Evolutionary conservation across 768 basidiomycete species (phyloP), one percentile per base, ranked within the genome.

Genomic region (Phaffia tasmanica): DNA sequence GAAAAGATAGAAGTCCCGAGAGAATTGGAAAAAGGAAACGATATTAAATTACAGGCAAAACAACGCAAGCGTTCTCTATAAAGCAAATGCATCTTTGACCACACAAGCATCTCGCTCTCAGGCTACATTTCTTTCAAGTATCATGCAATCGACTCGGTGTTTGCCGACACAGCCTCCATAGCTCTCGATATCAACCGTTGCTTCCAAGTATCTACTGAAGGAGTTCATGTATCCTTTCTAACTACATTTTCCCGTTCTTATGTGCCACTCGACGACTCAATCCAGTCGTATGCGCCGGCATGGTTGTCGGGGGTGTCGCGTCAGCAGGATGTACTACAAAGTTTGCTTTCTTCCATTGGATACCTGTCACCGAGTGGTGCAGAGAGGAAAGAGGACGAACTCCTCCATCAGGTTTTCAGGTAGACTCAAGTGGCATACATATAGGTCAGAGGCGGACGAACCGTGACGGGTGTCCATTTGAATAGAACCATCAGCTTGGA

Each of bases 391-490:
- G 2, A 30, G 3, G 25, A 4, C n/a, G n/a, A n/a, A n/a, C n/a
- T n/a, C n/a, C 11, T 42, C 35, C 11, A 11, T 42, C 35, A 42
- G 35, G 11, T 42, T 42, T 11, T 42, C 35, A 42, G 11, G 35
- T 42, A 4, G 35, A 11, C 11, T 11, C 35, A 29, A 27, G 23
- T n/a, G 42, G 23, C 15, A 15, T 8, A n/a, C 1, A 1, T 18
- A 23, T 3, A 29, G 29, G 11, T 9, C 8, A 46, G 25, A 8
- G 9, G 30, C 18, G 46, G 46, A 64, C 53, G 11, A 55, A 64
- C 63, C 63, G 55, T 32, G 63, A 46, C 63, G 15, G 54, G 55
- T 48, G 63, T 64, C 63, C 9, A 27, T 19, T 2, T 30, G 29
- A 3, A 64, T 53, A 11, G 53, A 29, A 1, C 63, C 63, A 18